phyloP scores from a whole-genome alignment of 1,284 basidiomycete genomes.

The Stygiomarasmius scandens region DNA sequence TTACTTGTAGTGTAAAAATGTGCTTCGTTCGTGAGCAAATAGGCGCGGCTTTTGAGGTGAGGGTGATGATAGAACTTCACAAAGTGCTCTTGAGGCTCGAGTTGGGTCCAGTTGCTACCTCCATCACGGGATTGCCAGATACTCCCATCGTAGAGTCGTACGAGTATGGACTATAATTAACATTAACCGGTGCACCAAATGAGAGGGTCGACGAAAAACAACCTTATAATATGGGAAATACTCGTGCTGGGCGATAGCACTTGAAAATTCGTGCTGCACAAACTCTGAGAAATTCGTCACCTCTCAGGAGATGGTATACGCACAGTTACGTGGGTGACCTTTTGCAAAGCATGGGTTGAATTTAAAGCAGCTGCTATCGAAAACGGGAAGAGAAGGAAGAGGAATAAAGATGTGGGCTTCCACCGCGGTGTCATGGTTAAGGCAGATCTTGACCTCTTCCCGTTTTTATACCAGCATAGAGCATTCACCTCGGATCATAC shows the following conservation, averaged over 20 bases:
- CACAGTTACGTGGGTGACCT: no score
- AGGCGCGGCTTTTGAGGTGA: constrained; percentile 80
- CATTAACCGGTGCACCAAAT: not conserved
- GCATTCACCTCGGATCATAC: no score
- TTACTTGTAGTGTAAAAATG: constrained; percentile 84
- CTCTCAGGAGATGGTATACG: no score
- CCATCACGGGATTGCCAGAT: constrained; percentile 96
- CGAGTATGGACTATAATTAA: constrained; percentile 71
- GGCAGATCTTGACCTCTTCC: no score
- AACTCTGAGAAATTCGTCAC: no score
- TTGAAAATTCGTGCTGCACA: constrained; percentile 64
- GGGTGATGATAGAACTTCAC: constrained; percentile 86
- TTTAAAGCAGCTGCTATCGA: no score
- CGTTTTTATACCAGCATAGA: no score
- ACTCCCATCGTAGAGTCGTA: constrained; percentile 74
- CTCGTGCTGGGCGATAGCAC: constrained; percentile 70
- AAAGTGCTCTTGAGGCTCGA: constrained; percentile 64
- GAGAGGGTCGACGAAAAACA: constrained; percentile 21
- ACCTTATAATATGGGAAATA: constrained; percentile 83
- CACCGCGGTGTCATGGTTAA: no score
- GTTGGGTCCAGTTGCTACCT: constrained; percentile 86
- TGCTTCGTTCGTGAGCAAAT: constrained; percentile 76
- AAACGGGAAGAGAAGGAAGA: no score
- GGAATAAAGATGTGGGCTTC: no score
- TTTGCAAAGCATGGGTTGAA: no score